phyloP scores from a whole-genome alignment of 495 filamentous ascomycete genomes.

The Penicillium steckii region DNA sequence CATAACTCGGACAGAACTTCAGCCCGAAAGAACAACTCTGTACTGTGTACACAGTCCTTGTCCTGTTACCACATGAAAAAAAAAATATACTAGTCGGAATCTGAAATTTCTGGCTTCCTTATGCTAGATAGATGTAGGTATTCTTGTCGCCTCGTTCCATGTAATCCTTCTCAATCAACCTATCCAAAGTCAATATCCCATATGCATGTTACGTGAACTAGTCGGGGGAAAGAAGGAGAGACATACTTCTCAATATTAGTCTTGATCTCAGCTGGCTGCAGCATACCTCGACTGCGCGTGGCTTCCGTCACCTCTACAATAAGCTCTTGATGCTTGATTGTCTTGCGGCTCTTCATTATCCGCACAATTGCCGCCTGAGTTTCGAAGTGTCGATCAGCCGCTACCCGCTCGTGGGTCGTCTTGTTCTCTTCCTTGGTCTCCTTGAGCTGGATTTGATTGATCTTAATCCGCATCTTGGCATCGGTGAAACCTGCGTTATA shows the following conservation, averaged over 20 bases:
- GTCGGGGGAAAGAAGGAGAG: neutral
- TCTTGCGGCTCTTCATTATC: constrained; percentile 95
- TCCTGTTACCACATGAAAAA: too few relatives aligned
- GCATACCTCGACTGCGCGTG: constrained; percentile 76
- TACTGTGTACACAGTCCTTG: neutral
- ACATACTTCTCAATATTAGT: constrained; percentile 91
- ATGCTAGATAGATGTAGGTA: constrained; percentile 81
- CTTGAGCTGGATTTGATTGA: constrained; percentile 96
- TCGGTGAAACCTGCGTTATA: constrained; percentile 76
- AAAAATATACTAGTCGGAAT: too few relatives aligned
- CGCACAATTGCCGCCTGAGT: constrained; percentile 95
- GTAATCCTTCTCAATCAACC: constrained; percentile 94
- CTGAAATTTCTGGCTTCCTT: constrained; percentile 14
- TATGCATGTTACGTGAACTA: too few relatives aligned
- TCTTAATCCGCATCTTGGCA: constrained; percentile 88
- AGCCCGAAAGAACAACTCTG: too few relatives aligned
- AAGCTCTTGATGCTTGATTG: constrained; percentile 76
- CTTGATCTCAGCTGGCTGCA: constrained; percentile 88
- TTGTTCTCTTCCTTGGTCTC: constrained; percentile 92
- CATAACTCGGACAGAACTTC: too few relatives aligned
- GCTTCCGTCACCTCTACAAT: constrained; percentile 85
- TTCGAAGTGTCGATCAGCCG: constrained; percentile 88
- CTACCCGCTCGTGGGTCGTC: constrained; percentile 85
- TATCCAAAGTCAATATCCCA: constrained; percentile 26
- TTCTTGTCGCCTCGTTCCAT: constrained; percentile 80